A percentile compares a stretch with the other conserved stretches of the same genome.
Evolutionary conservation across 768 basidiomycete genomes (phyloP).

Genomic region (Piloderma croceum): DNA sequence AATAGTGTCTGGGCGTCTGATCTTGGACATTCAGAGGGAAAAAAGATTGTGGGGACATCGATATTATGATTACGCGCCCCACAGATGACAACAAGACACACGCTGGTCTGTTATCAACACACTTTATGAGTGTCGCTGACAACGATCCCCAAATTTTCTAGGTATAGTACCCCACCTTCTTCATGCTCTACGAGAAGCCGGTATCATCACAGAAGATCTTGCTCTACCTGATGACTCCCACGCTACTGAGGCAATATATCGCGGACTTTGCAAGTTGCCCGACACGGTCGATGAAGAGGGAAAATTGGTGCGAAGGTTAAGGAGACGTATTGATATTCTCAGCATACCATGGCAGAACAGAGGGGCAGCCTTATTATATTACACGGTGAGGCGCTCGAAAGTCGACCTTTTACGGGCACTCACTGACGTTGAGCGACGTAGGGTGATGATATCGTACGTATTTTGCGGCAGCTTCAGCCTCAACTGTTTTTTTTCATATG

Average conservation of each 20-base stretch:
- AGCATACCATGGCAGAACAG: slow-evolving; percentile 72
- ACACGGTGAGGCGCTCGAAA: slow-evolving; percentile 54
- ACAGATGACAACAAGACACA: slow-evolving; percentile 71
- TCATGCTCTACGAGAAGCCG: slow-evolving; percentile 43
- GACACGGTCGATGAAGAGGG: slow-evolving; percentile 29
- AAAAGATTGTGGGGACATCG: slow-evolving; percentile 83
- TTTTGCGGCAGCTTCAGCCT: too few species aligned
- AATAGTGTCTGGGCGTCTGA: not conserved
- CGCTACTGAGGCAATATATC: slow-evolving; percentile 72
- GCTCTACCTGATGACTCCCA: slow-evolving; percentile 61
- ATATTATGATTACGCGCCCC: slow-evolving; percentile 79
- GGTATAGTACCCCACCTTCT: slow-evolving; percentile 62
- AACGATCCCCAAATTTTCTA: too few species aligned
- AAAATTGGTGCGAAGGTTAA: too few species aligned
- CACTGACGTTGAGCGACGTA: too few species aligned
- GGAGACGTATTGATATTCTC: slow-evolving; percentile 79
- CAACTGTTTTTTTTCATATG: too few species aligned
- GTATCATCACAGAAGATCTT: slow-evolving; percentile 78
- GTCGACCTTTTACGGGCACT: too few species aligned
- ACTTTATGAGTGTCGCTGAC: too few species aligned
- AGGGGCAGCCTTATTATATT: slow-evolving; percentile 88
- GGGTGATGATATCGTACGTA: slow-evolving; percentile 85
- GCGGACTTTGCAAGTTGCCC: slow-evolving; percentile 68
- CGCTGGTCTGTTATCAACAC: slow-evolving; percentile 57
- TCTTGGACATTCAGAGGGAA: slow-evolving; percentile 53